phyloP scores from a whole-genome alignment of 1,284 basidiomycete species.

The Tilletia indica region DNA sequence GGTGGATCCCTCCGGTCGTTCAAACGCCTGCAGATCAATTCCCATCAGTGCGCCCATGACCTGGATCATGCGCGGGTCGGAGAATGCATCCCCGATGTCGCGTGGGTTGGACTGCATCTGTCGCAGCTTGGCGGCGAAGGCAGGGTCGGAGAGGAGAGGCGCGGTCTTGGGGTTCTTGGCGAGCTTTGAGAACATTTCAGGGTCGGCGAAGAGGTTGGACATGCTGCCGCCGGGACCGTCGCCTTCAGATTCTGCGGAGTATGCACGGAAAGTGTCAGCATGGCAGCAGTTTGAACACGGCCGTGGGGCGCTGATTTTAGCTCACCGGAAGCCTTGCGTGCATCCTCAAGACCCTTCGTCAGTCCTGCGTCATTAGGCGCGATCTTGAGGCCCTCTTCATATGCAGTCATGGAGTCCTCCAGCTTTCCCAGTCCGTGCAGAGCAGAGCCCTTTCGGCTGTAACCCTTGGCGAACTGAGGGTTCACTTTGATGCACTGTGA shows the following conservation, averaged over 20 bases:
- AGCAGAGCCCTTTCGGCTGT: conserved; percentile 89
- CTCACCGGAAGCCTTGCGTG: conserved; percentile 35
- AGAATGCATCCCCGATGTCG: conserved; percentile 57
- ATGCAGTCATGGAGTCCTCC: conserved; percentile 78
- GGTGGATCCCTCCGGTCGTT: conserved; percentile 78
- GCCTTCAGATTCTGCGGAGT: not conserved
- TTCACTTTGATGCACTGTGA: conserved; percentile 67
- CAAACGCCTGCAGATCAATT: conserved; percentile 84
- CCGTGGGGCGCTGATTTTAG: not conserved
- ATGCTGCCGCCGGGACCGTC: conserved; percentile 61
- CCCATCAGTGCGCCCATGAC: conserved; percentile 91
- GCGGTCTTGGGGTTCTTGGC: conserved; percentile 80
- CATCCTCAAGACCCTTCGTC: conserved; percentile 73
- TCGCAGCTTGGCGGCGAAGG: conserved; percentile 59
- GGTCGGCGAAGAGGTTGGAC: conserved; percentile 80
- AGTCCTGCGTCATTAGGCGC: conserved; percentile 75
- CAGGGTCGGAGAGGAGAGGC: conserved; percentile 76
- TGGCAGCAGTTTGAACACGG: too few species aligned
- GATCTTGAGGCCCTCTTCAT: conserved; percentile 74
- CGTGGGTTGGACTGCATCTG: conserved; percentile 57
- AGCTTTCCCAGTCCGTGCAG: conserved; percentile 77
- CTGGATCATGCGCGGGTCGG: conserved; percentile 84
- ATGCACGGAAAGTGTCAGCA: not conserved
- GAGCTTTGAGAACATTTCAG: conserved; percentile 77
- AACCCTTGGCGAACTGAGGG: conserved; percentile 85